These are phyloP conservation scores for Turnera subulata DNA, from an alignment of 345 rosid genomes.

Conservation along the genomic window DNA sequence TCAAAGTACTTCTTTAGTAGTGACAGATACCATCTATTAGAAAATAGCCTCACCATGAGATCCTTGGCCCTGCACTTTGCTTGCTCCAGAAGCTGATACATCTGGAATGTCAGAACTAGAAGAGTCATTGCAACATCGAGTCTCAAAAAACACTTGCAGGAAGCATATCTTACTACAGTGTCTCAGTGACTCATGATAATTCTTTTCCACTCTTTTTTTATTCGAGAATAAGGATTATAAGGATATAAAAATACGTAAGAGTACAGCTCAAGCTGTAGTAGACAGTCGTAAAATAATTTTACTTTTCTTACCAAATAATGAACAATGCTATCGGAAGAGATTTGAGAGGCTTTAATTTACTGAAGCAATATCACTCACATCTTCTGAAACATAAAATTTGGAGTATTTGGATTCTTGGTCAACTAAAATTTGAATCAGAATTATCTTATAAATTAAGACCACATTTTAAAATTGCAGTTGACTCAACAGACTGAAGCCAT, in stretches of 20 bases:
- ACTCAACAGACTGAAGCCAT: no score
- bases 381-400: neutral
- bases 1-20: no score
- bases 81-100: conserved; percentile 43
- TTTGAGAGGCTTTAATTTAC: no score
- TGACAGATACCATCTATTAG: neutral
- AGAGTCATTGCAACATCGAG: no score
- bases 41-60: conserved; percentile 42
- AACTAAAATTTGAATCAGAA: neutral
- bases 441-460: neutral
- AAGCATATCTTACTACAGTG: neutral
- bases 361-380: neutral
- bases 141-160: neutral
- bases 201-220: no score
- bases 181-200: no score
- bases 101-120: conserved; percentile 40
- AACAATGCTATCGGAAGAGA: no score
- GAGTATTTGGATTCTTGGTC: neutral
- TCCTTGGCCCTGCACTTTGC: conserved; percentile 41
- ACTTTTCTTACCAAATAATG: no score
- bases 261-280: no score
- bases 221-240: no score
- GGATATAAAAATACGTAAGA: no score
- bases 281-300: no score
- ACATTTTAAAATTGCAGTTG: neutral